Evolutionary conservation across 352 stramenopile species (phyloP).

Genomic region (Blastocystis sp.): DNA sequence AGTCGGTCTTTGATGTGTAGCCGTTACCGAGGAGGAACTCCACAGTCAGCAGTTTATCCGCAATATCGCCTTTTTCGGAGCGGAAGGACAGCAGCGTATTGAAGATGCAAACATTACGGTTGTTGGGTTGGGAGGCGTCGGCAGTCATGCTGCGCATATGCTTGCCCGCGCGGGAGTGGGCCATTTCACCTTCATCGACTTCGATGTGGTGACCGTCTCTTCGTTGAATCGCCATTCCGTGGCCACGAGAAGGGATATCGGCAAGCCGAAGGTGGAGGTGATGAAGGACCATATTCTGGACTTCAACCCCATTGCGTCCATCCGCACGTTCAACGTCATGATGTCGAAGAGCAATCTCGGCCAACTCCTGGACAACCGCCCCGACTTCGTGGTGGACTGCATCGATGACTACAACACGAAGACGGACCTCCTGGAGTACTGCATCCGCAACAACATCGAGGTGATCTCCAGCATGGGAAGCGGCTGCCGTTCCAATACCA

Average conservation of each 20-base stretch:
- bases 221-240: constrained; percentile 97
- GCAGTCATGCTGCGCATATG: constrained; percentile 92
- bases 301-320: constrained; percentile 71
- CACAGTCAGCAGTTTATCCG: constrained; percentile 79
- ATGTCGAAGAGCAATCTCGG: constrained; percentile 50
- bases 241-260: constrained; percentile 90
- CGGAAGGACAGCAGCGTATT: constrained; percentile 84
- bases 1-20: neutral
- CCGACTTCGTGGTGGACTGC: constrained; percentile 92
- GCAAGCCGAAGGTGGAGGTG: constrained; percentile 79
- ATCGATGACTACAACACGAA: constrained; percentile 99
- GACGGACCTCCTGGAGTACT: constrained; percentile 85
- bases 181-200: constrained; percentile 93
- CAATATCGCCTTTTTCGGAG: constrained; percentile 89
- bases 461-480: constrained; percentile 86
- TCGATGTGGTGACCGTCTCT: constrained; percentile 97
- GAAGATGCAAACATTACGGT: constrained; percentile 86
- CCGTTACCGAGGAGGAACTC: constrained; percentile 67
- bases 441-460: constrained; percentile 76
- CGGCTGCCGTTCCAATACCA: constrained; percentile 91
- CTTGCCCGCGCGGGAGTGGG: constrained; percentile 89
- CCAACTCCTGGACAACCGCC: constrained; percentile 69
- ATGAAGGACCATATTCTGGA: constrained; percentile 79
- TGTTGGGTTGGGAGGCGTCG: constrained; percentile 92
- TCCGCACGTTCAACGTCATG: neutral